These are phyloP conservation scores for Phaffia rhodozyma DNA, from an alignment of 1,284 basidiomycete species.

Conservation along the genomic window DNA sequence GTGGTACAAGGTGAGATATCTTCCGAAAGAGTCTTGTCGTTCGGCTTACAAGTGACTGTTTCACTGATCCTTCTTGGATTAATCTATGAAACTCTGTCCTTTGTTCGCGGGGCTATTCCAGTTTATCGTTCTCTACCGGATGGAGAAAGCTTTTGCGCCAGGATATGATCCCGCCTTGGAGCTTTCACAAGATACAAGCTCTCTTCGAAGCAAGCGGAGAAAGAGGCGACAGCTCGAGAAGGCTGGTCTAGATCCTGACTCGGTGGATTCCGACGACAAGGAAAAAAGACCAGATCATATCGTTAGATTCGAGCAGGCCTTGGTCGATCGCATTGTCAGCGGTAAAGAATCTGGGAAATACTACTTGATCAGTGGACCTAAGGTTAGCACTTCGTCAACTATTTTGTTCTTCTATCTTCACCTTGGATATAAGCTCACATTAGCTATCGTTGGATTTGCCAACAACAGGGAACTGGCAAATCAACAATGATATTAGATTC, in stretches of 20 bases:
- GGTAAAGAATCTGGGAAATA: constrained; percentile 60
- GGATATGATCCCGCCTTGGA: constrained; percentile 70
- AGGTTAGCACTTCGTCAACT: constrained; percentile 38
- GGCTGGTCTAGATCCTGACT: constrained; percentile 14
- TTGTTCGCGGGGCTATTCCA: not conserved
- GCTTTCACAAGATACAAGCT: constrained; percentile 44
- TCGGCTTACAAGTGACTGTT: not conserved
- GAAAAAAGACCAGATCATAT: constrained; percentile 44
- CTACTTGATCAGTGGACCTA: constrained; percentile 61
- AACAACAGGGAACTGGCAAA: constrained; percentile 48
- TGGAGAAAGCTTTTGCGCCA: constrained; percentile 43
- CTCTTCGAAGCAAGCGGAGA: constrained; percentile 6
- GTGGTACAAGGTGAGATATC: constrained; percentile 55
- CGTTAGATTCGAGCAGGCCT: constrained; percentile 55
- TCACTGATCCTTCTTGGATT: not conserved
- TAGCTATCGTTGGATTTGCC: not conserved
- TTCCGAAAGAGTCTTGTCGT: constrained; percentile 42
- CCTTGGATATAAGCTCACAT: not conserved
- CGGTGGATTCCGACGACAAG: constrained; percentile 23
- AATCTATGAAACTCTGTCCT: not conserved
- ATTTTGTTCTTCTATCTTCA: not conserved
- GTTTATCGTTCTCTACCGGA: constrained; percentile 22
- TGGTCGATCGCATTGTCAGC: constrained; percentile 63
- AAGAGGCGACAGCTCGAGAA: not conserved
- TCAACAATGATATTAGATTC: constrained; percentile 55